A percentile compares a stretch with the other conserved stretches of the same genome.
Conservation (phyloP, 169 alveolate genomes). For the Eimeria tenella region DNA sequence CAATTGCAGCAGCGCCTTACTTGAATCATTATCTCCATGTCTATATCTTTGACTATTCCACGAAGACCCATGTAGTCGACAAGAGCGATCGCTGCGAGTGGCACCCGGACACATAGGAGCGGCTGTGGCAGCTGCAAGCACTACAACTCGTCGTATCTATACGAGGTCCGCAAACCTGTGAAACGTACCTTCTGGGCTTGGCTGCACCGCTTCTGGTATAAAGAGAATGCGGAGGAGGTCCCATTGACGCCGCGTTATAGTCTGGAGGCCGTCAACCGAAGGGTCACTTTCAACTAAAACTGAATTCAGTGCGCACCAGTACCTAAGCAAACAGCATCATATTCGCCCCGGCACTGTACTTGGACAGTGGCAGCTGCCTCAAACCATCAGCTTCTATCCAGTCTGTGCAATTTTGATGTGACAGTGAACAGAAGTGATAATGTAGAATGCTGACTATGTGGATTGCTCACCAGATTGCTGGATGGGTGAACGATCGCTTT, state of each 20-base stretch:
- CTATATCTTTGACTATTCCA: conserved; percentile 45
- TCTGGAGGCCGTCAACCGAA: conserved; percentile 44
- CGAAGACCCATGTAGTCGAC: conserved; percentile 56
- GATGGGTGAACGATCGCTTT: conserved; percentile 3
- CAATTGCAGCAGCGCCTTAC: neutral
- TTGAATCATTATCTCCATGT: conserved; percentile 64
- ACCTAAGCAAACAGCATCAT: conserved; percentile 12
- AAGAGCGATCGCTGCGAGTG: conserved; percentile 44
- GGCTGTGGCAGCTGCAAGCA: neutral
- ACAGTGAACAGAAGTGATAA: too few species aligned
- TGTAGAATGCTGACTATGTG: neutral
- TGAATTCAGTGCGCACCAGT: conserved; percentile 79
- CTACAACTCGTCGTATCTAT: neutral
- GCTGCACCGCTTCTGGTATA: conserved; percentile 52
- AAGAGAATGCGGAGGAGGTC: conserved; percentile 54
- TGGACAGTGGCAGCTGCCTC: too few species aligned
- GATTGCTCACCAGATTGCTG: conserved; percentile 61
- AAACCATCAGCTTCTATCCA: too few species aligned
- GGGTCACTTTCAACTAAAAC: conserved; percentile 35
- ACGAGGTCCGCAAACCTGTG: neutral
- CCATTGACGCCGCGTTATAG: conserved; percentile 32
- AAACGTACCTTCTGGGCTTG: conserved; percentile 44
- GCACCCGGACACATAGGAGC: neutral
- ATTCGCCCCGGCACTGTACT: too few species aligned
- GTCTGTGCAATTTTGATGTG: neutral